Base-by-base conservation (phyloP, 768 basidiomycete genomes). In the Panaeolus papilionaceus region DNA sequence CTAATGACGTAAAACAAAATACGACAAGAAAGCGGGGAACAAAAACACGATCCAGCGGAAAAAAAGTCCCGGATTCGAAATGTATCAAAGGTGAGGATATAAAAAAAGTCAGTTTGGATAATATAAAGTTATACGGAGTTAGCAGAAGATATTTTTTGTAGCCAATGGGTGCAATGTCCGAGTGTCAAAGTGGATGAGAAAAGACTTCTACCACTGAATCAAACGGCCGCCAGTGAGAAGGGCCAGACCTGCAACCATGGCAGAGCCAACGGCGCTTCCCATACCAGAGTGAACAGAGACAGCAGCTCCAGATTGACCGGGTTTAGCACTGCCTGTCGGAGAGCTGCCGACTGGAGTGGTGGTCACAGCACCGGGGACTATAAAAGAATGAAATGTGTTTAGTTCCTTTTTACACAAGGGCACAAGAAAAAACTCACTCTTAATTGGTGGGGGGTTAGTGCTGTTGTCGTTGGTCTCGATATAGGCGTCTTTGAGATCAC, bases 401-500 rank as follows among this genome's bases (percentile, higher is more conserved):
- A 33, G 54, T 7, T 37, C 33, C 10, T 37, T 16, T 58, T 14
- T 28, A 23, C 23, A 26, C 33, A 6, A 40, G 4, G 16, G 68
- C 66, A 61, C 6, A 69, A 65, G 72, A 66, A 44, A 73, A 45
- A 18, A 71, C 75, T 12, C 33, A 58, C 70, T 73, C 33, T 64
- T 69, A 33, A 76, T 66, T 38, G 81, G 77, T 23, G 85, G 85
- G 5, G 89, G 88, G 73, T 90, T 86, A 33, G 88, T 84, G 37
- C 69, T 69, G 80, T 94, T 95, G 75, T 91, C 80, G 74, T 92
- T 92, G 2, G 92, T 92, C 82, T 96, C 94, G 68, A 93, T 81
- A 80, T 96, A 97, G 2, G 92, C 88, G 73, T 94, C 87, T 20
- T 77, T 69, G 18, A 89, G 71, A 14, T 81, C 76, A 76, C 83